Base-by-base conservation (phyloP, 495 filamentous ascomycete genomes). In the Acidomyces sp. region DNA sequence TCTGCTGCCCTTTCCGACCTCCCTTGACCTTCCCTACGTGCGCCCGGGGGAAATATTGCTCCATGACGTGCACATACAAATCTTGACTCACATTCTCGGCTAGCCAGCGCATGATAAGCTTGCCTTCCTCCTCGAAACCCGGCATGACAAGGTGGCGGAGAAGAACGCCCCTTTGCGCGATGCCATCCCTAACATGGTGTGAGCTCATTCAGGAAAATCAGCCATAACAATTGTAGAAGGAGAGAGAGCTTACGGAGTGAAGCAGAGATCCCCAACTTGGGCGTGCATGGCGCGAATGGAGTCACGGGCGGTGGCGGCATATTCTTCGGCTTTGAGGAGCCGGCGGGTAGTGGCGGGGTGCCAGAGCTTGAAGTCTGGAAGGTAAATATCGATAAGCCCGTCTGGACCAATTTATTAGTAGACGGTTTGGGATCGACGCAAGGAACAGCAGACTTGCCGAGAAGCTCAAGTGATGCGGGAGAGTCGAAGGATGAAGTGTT, bases 331-430 rank as follows among this genome's bases (percentile, higher is more conserved):
- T 49, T 86, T 86, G 12, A 86, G 63, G 19, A 85, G 61, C 0
- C 80, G 66, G 33, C 67, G 73, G n/a, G 76, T 77, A 3, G 76
- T 78, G 6, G 41, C 57, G 13, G 57, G 54, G 11, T 63, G 65
- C 80, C 80, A 86, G 3, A 83, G 73, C 50, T 86, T 85, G 64
- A 86, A 84, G 47, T 85, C 80, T 0, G 80, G 73, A 6, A 85
- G 63, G 54, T 85, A 85, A 29, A 86, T 81, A 54, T 86, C 80
- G 0, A 86, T 71, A 7, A 85, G 62, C 0, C 81, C 82, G 48
- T 85, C 75, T 30, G n/a, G n/a, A n/a, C n/a, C n/a, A n/a, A n/a
- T n/a, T n/a, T n/a, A n/a, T n/a, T n/a, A n/a, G n/a, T n/a, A n/a
- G n/a, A n/a, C n/a, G n/a, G n/a, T n/a, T n/a, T n/a, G n/a, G n/a